Percentiles rank a stretch among this genome's conserved stretches.
Evolutionary conservation across 164 flowering plant genomes (phyloP).

Genomic region (Annona cherimola): DNA sequence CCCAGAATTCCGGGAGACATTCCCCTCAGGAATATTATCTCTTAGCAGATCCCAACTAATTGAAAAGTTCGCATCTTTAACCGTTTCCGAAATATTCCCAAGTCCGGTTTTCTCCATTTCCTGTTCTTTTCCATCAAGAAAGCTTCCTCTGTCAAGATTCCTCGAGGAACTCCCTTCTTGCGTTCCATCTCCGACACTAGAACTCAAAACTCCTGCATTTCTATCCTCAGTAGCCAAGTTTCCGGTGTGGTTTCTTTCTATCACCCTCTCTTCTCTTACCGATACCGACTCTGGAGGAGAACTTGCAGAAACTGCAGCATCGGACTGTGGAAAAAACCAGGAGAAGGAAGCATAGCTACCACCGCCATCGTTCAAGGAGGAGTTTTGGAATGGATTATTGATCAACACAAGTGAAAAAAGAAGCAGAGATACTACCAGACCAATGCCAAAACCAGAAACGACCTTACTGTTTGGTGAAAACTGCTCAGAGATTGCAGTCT

Average conservation of each 20-base stretch:
- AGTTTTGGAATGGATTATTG: conserved; percentile 22
- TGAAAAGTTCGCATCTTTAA: background rate
- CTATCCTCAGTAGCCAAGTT: background rate
- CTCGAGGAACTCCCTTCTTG: background rate
- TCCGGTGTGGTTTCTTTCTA: background rate
- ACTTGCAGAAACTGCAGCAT: conserved; percentile 10
- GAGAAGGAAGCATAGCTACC: conserved; percentile 1
- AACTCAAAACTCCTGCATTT: background rate
- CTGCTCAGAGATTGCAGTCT: conserved; percentile 31
- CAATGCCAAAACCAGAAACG: conserved; percentile 40
- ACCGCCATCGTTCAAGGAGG: conserved; percentile 4
- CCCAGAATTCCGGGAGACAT: background rate
- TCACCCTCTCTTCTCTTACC: background rate
- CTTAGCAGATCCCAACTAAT: too few species aligned
- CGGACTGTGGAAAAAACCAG: conserved; percentile 26
- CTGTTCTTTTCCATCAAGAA: conserved; percentile 5
- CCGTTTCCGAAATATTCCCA: background rate
- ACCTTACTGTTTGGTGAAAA: conserved; percentile 34
- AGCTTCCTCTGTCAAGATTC: background rate
- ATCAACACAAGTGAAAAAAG: conserved; percentile 25
- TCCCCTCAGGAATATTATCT: background rate
- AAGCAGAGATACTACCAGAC: conserved; percentile 32
- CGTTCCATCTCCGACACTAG: background rate
- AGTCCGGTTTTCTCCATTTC: conserved; percentile 2
- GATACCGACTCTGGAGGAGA: conserved; percentile 1